Conservation (phyloP, 805 yeast genomes). For the Zygosaccharomyces kombuchaensis region DNA sequence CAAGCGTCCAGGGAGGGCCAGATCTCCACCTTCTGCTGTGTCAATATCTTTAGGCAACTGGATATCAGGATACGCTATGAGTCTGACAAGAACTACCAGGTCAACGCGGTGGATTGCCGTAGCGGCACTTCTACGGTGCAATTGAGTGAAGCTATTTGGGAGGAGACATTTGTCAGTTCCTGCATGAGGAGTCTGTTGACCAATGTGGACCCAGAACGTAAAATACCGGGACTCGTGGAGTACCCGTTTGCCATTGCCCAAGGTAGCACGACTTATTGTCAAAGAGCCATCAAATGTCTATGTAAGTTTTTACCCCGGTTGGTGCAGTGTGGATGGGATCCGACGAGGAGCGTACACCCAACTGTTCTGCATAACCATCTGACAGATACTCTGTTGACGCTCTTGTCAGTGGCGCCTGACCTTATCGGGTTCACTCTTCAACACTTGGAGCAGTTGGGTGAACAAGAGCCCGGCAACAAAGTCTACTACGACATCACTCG, state of each 20-base stretch:
- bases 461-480: slow-evolving; percentile 19
- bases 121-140: slow-evolving; percentile 28
- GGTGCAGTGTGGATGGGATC: slow-evolving; percentile 42
- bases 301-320: slow-evolving; percentile 47
- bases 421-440: slow-evolving; percentile 21
- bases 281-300: slow-evolving; percentile 37
- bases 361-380: slow-evolving; percentile 46
- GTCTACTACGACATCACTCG: slow-evolving; percentile 25
- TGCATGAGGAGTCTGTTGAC: slow-evolving; percentile 52
- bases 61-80: slow-evolving; percentile 67
- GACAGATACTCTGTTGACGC: slow-evolving; percentile 43
- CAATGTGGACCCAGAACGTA: slow-evolving; percentile 50
- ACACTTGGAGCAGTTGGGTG: slow-evolving; percentile 15
- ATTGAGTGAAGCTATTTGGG: slow-evolving; percentile 46
- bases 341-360: slow-evolving; percentile 30
- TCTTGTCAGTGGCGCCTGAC: slow-evolving; percentile 23
- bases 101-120: slow-evolving; percentile 32
- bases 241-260: slow-evolving; percentile 40
- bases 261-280: slow-evolving; percentile 20
- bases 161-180: slow-evolving; percentile 55
- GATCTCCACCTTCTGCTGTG: slow-evolving; percentile 54
- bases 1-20: slow-evolving; percentile 21
- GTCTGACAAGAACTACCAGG: slow-evolving; percentile 31
- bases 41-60: slow-evolving; percentile 66
- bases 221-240: slow-evolving; percentile 55